phyloP scores from a whole-genome alignment of 441 rosid species.

The Gossypium schwendimanii region DNA sequence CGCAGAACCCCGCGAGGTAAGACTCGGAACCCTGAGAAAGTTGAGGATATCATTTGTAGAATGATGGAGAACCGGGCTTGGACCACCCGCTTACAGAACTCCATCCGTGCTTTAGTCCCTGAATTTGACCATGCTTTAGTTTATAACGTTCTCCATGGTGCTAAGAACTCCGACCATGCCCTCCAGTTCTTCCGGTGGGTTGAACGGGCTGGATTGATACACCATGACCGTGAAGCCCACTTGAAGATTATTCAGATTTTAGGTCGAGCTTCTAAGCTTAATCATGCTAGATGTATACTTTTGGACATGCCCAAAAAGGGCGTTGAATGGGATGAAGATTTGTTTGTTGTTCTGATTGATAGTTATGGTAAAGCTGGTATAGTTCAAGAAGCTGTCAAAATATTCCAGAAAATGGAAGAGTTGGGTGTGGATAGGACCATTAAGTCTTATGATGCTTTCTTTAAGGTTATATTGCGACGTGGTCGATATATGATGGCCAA shows the following conservation, averaged over 20 bases:
- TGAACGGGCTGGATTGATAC: slow-evolving; percentile 72
- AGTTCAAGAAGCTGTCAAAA: slow-evolving; percentile 84
- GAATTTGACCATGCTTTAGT: slow-evolving; percentile 68
- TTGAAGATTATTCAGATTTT: slow-evolving; percentile 70
- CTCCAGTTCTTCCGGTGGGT: slow-evolving; percentile 92
- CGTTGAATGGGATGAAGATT: slow-evolving; percentile 72
- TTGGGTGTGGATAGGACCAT: slow-evolving; percentile 66
- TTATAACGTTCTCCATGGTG: slow-evolving; percentile 68
- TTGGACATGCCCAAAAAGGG: slow-evolving; percentile 87
- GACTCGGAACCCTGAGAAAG: slow-evolving; percentile 48
- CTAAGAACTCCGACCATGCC: slow-evolving; percentile 68
- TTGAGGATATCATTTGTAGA: slow-evolving; percentile 70
- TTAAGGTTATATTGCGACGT: slow-evolving; percentile 68
- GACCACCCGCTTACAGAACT: slow-evolving; percentile 85
- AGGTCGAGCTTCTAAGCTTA: slow-evolving; percentile 60
- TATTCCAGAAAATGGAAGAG: slow-evolving; percentile 71
- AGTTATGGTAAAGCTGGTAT: slow-evolving; percentile 77
- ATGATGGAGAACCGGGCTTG: slow-evolving; percentile 80
- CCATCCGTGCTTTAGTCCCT: slow-evolving; percentile 69
- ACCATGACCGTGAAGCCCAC: slow-evolving; percentile 66
- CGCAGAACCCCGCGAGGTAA: slow-evolving; percentile 43
- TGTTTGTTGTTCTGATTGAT: slow-evolving; percentile 65
- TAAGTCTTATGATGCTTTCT: slow-evolving; percentile 63
- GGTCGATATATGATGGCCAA: slow-evolving; percentile 96
- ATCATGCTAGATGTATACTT: slow-evolving; percentile 76